These are phyloP conservation scores for Phaseolus coccineus DNA, from an alignment of 331 rosid species.

Conservation along the genomic window DNA sequence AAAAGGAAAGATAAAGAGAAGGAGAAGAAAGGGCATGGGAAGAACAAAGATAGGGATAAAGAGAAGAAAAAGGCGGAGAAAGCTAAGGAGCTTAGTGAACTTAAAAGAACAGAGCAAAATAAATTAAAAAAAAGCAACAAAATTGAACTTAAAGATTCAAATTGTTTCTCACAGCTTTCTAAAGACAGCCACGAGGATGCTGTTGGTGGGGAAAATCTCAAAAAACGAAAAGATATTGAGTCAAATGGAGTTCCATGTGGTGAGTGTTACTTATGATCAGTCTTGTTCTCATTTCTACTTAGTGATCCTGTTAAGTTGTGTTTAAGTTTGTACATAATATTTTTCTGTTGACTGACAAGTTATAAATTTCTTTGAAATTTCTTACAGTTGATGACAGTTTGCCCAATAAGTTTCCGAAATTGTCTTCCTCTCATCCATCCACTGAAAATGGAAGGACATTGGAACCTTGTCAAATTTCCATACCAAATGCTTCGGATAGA, in stretches of 20 bases:
- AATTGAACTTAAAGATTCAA: slow-evolving; percentile 51
- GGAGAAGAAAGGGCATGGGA: slow-evolving; percentile 78
- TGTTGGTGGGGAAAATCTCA: slow-evolving; percentile 60
- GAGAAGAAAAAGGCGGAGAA: slow-evolving; percentile 80
- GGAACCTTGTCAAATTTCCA: slow-evolving; percentile 66
- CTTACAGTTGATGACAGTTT: slow-evolving; percentile 74
- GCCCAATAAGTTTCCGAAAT: slow-evolving; percentile 72
- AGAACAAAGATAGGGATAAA: slow-evolving; percentile 79
- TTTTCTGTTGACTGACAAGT: slow-evolving; percentile 53
- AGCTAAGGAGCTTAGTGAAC: slow-evolving; percentile 52
- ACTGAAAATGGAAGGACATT: slow-evolving; percentile 73
- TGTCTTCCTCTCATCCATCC: slow-evolving; percentile 56
- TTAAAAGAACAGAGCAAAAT: slow-evolving; percentile 53
- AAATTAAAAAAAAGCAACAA: slow-evolving; percentile 60
- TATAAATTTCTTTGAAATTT: slow-evolving; percentile 49
- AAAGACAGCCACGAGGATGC: slow-evolving; percentile 55
- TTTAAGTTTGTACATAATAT: slow-evolving; percentile 42
- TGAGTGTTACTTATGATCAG: slow-evolving; percentile 63
- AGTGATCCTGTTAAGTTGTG: slow-evolving; percentile 36
- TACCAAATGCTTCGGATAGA: slow-evolving; percentile 53
- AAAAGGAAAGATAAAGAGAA: slow-evolving; percentile 68
- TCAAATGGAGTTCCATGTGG: slow-evolving; percentile 82
- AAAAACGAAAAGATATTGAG: slow-evolving; percentile 82
- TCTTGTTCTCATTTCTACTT: slow-evolving; percentile 48
- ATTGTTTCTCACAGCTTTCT: slow-evolving; percentile 54